Percentiles rank a stretch among this genome's conserved stretches.
Conservation (phyloP, 106 monocot genomes). For the Dioscorea dumetorum region DNA sequence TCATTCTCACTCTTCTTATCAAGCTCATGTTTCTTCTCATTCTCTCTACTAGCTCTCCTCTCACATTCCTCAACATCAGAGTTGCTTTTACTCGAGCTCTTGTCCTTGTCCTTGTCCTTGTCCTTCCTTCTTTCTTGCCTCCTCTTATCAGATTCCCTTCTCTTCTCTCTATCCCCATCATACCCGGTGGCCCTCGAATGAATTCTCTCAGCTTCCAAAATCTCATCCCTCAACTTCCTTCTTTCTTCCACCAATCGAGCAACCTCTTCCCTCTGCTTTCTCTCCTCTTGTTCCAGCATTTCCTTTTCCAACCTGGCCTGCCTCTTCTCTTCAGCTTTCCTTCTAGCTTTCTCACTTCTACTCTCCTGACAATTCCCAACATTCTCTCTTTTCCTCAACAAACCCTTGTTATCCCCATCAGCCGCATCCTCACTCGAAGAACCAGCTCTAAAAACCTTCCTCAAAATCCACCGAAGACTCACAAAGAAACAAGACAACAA, state of each 20-base stretch:
- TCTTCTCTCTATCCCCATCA: slow-evolving; percentile 38
- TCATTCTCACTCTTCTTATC: slow-evolving; percentile 57
- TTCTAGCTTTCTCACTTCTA: slow-evolving; percentile 65
- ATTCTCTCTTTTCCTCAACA: slow-evolving; percentile 36
- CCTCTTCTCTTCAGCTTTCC: slow-evolving; percentile 92
- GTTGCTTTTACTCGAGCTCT: slow-evolving; percentile 64
- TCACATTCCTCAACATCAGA: slow-evolving; percentile 80
- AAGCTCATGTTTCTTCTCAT: slow-evolving; percentile 53
- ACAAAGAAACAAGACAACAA: slow-evolving; percentile 29
- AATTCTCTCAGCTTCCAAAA: slow-evolving; percentile 56
- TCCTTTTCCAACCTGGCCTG: slow-evolving; percentile 83
- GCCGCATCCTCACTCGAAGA: slow-evolving; percentile 30
- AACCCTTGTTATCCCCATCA: slow-evolving; percentile 36
- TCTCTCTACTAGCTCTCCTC: slow-evolving; percentile 40
- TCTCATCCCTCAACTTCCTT: slow-evolving; percentile 75
- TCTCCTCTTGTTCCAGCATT: slow-evolving; percentile 92
- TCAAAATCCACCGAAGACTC: slow-evolving; percentile 34
- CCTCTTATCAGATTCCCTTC: slow-evolving; percentile 50
- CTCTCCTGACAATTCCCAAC: slow-evolving; percentile 50
- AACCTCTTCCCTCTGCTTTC: slow-evolving; percentile 91
- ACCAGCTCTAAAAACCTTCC: slow-evolving; percentile 29
- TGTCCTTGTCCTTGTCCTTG: slow-evolving; percentile 60
- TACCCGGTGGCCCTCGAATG: slow-evolving; percentile 10
- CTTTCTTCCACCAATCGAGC: slow-evolving; percentile 83
- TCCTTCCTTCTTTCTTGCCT: slow-evolving; percentile 58